Base-by-base conservation (phyloP, 2,329 filamentous ascomycete genomes). In the Nothophoma quercina region DNA sequence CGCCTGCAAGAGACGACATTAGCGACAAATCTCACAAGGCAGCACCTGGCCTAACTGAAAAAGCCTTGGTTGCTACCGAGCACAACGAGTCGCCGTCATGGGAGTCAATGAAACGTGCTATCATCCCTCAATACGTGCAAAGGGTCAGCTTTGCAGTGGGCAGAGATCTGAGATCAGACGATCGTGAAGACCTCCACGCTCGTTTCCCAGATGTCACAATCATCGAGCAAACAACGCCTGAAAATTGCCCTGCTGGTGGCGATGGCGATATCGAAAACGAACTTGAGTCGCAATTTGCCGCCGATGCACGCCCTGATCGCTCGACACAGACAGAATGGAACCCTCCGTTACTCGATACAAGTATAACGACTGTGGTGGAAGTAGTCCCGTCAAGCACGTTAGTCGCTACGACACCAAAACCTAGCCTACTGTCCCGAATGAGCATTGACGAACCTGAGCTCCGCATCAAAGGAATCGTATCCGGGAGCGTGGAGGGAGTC, bases 171-270 rank as follows among this genome's bases (percentile, higher is more conserved):
- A 43, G 15, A 4, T 1, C 23, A 13, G 21, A 33, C 7, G 28
- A 18, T 13, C 21, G 19, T n/a, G 19, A 22, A 4, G 34, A 51
- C 4, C 5, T 45, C 13, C 7, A n/a, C 10, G 3, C 7, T 21
- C 35, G 29, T 4, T 51, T 51, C 10, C 48, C 41, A 2, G 35
- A 22, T 10, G 41, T 51, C n/a, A 33, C 9, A 5, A 40, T 45
- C n/a, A 3, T 21, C 26, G 4, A 13, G 12, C 26, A 19, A 7
- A 5, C 18, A 18, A 12, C 19, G 9, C 5, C 3, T 16, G 18
- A 13, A 10, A 13, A 15, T 13, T 12, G 10, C n/a, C n/a, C n/a
- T 10, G 33, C 19, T 9, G 13, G 9, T 1, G 7, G 5, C 18
- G 1, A 18, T 18, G 2, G 4, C 12, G 13, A 40, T 15, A 2